Evolutionary conservation across 805 yeast species (phyloP).

Genomic region (Ogataea angusta): DNA sequence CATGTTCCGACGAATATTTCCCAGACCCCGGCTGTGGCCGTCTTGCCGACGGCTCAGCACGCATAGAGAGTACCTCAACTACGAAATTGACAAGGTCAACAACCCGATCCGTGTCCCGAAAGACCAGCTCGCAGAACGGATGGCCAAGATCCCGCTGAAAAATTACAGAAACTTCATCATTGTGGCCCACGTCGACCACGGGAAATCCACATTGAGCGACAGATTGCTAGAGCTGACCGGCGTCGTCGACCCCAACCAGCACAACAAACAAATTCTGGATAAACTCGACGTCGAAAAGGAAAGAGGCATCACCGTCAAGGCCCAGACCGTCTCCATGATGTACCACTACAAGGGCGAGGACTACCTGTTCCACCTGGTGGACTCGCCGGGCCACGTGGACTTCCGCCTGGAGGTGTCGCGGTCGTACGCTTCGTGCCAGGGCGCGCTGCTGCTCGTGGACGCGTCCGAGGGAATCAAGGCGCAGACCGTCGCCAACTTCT

Average conservation of each 20-base stretch:
- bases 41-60: neutral
- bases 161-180: conserved; percentile 88
- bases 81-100: conserved; percentile 23
- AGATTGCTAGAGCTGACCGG: conserved; percentile 84
- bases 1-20: conserved; percentile 7
- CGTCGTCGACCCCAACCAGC: conserved; percentile 68
- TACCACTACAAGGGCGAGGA: conserved; percentile 67
- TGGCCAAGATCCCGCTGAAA: conserved; percentile 75
- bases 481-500: conserved; percentile 96
- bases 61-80: conserved; percentile 26
- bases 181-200: conserved; percentile 90
- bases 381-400: conserved; percentile 98
- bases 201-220: conserved; percentile 86
- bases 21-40: neutral
- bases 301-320: conserved; percentile 94
- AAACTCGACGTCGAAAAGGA: conserved; percentile 92
- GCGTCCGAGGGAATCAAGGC: conserved; percentile 97
- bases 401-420: conserved; percentile 91
- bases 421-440: conserved; percentile 94
- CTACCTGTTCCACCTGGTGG: conserved; percentile 84
- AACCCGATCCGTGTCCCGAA: conserved; percentile 27
- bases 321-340: conserved; percentile 94
- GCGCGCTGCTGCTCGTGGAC: conserved; percentile 85
- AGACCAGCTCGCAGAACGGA: conserved; percentile 39
- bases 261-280: conserved; percentile 82